phyloP scores from a whole-genome alignment of 257 asterid species.

The Solanum pimpinellifolium region DNA sequence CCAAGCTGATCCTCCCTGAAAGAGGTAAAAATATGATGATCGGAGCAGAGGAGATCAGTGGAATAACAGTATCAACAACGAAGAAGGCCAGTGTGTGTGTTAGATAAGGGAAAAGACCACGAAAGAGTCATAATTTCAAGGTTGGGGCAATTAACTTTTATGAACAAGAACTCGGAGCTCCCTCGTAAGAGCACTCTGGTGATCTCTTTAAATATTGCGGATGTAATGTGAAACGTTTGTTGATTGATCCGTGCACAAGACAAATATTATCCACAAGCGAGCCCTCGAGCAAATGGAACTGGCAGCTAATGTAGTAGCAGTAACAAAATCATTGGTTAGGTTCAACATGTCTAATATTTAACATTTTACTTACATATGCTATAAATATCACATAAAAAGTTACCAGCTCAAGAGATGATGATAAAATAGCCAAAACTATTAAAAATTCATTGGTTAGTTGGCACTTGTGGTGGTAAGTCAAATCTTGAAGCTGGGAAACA shows the following conservation, averaged over 20 bases:
- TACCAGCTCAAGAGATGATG: not conserved
- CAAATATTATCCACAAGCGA: not conserved
- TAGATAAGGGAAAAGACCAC: not conserved
- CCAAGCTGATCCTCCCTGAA: not conserved
- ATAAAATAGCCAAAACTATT: not conserved
- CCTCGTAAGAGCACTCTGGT: not conserved
- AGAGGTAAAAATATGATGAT: not conserved
- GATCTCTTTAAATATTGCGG: not conserved
- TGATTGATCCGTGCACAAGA: not conserved
- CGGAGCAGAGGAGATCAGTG: not conserved
- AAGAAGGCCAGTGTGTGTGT: not conserved
- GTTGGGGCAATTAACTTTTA: not conserved
- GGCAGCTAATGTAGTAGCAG: not conserved
- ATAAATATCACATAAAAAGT: not conserved
- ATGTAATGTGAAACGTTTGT: not conserved
- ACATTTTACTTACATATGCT: not conserved
- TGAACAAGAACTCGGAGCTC: not conserved
- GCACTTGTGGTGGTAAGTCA: not conserved
- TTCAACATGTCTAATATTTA: not conserved
- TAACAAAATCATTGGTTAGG: not conserved
- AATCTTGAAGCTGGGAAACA: not conserved
- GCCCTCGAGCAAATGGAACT: not conserved
- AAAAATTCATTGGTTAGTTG: not conserved
- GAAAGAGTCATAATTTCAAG: too few species aligned
- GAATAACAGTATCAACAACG: not conserved